Conservation (phyloP, 2,329 filamentous ascomycete genomes). For the Truncatella angustata region DNA sequence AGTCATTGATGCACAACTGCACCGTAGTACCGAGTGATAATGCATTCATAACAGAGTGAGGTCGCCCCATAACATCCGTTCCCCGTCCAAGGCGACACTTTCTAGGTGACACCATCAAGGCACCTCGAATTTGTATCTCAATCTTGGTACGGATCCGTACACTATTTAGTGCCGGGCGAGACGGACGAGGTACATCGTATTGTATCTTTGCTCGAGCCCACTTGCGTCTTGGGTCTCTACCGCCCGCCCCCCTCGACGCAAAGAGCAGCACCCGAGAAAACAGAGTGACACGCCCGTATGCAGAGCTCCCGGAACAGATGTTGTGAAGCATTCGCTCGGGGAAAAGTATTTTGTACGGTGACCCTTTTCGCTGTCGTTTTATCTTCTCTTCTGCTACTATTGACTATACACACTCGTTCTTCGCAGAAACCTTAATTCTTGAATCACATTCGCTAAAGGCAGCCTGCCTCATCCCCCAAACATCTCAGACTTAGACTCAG, state of each 20-base stretch:
- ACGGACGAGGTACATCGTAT: slow-evolving; percentile 13
- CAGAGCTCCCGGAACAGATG: slow-evolving; percentile 1
- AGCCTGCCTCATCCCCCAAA: not conserved
- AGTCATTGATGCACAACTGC: no score
- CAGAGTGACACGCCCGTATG: slow-evolving; percentile 9
- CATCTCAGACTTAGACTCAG: not conserved
- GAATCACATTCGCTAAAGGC: slow-evolving; percentile 6
- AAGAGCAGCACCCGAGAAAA: slow-evolving; percentile 12
- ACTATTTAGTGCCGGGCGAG: no score
- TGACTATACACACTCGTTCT: slow-evolving; percentile 10
- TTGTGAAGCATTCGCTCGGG: not conserved
- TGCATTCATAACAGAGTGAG: no score
- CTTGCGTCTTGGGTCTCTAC: slow-evolving; percentile 14
- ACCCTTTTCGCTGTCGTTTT: not conserved
- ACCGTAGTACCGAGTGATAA: no score
- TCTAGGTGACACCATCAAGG: not conserved
- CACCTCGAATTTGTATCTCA: no score
- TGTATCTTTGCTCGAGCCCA: no score
- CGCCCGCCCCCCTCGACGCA: slow-evolving; percentile 15
- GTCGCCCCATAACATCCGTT: no score
- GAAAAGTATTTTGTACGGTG: slow-evolving; percentile 5
- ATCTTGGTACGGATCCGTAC: no score
- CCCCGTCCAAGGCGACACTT: no score
- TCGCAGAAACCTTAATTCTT: not conserved
- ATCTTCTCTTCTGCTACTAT: slow-evolving; percentile 1